Base-by-base conservation (phyloP, 1,139 yeast species). In the Blastobotrys arbuscula region DNA sequence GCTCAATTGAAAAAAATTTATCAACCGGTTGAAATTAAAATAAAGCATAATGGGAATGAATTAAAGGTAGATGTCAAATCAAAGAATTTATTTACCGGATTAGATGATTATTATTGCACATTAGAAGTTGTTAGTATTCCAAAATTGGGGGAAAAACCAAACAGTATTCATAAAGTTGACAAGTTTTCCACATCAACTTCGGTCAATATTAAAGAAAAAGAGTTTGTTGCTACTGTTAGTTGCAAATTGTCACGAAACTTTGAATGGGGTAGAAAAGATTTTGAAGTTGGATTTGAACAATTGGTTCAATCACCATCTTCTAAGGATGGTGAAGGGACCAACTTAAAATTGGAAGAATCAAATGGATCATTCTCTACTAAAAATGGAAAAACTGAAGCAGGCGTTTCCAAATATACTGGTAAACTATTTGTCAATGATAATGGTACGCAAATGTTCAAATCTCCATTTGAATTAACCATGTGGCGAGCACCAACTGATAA, bases 401-500 rank as follows among this genome's bases (percentile, higher is more conserved):
- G 16, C 9, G 19, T 44, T 16, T 15, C 33, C 23, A 49, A 49
- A 31, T 18, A 21, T 19, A 41, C 48, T 26, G 49, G 52, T 9
- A 37, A 40, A 18, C 23, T 49, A 19, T 30, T 20, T 10, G 6
- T 48, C 19, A n/a, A 19, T 21, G 43, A 49, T 21, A 33, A 43
- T 18, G 48, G 48, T 15, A 33, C 31, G 18, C 18, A 34, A 2
- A 23, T 45, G 15, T 26, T 50, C 15, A 24, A 16, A 8, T 6
- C 18, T 2, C 45, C 47, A 8, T 51, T 52, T 4, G 31, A 36
- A 18, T 47, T 58, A 28, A 59, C 58, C 19, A 50, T 66, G 50
- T 68, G 67, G 68, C 57, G 72, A 46, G 65, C 72, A 4, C 63
- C 65, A 20, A 66, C 63, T 19, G 69, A 66, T 50, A 68, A 68